Conservation (phyloP, 176 grass and related monocot species). For the Lolium perenne region DNA sequence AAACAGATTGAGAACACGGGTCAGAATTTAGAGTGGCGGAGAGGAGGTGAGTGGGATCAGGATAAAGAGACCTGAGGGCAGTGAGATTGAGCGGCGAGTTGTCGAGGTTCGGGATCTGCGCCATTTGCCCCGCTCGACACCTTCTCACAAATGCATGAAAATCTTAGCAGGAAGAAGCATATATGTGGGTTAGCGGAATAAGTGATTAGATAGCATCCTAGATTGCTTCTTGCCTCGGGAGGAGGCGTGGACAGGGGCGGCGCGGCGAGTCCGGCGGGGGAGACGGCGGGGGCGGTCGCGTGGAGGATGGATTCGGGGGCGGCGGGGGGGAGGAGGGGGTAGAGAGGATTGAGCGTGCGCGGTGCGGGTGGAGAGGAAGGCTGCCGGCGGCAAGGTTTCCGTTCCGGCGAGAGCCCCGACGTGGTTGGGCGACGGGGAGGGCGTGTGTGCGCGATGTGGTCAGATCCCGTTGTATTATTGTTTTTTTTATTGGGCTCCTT, state of each 20-base stretch:
- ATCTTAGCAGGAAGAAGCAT: neutral
- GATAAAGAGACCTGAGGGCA: slow-evolving; percentile 55
- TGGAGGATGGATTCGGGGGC: neutral
- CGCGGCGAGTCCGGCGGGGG: neutral
- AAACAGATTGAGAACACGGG: neutral
- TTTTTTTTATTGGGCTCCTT: neutral
- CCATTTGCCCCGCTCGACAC: slow-evolving; percentile 50
- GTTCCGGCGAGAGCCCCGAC: neutral
- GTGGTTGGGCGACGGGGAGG: neutral
- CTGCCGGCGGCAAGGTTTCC: neutral
- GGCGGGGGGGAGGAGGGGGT: neutral
- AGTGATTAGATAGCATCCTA: neutral
- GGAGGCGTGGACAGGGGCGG: neutral
- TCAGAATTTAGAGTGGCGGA: slow-evolving; percentile 22
- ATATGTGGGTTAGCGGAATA: neutral
- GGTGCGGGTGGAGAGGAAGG: neutral
- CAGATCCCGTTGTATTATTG: neutral
- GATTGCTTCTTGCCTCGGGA: neutral
- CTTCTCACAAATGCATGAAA: neutral
- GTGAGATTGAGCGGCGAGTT: slow-evolving; percentile 73
- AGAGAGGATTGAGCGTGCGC: neutral
- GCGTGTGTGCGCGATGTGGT: neutral
- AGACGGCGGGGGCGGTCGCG: neutral
- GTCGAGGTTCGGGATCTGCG: slow-evolving; percentile 94
- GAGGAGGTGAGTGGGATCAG: neutral